A percentile compares a stretch with the other conserved stretches of the same genome.
These are phyloP conservation scores for Trichophyton rubrum DNA, from an alignment of 2,329 filamentous ascomycete species.

Conservation along the genomic window DNA sequence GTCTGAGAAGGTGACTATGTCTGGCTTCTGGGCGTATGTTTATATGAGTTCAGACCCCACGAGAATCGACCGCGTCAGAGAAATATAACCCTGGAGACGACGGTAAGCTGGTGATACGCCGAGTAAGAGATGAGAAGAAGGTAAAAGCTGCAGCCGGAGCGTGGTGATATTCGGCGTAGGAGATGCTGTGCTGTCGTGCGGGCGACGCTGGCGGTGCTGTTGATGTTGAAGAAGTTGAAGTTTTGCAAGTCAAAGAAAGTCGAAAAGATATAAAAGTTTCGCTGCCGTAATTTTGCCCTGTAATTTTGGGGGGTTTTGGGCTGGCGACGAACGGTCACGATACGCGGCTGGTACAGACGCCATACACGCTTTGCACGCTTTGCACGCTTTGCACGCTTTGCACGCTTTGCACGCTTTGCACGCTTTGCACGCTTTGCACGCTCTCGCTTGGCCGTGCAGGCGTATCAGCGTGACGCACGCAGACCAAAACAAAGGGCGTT, in stretches of 20 bases:
- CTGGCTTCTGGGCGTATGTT: not conserved
- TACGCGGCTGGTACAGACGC: conserved; percentile 6
- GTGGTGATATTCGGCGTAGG: conserved; percentile 5
- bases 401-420: conserved; percentile 8
- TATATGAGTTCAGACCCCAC: not conserved
- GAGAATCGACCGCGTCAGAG: conserved; percentile 5
- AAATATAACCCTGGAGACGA: conserved; percentile 5
- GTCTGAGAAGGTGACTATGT: not conserved
- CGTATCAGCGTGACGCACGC: not conserved
- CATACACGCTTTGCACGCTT: conserved; percentile 7
- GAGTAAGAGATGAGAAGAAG: not conserved
- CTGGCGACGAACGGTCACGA: not conserved
- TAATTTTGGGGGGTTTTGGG: not conserved
- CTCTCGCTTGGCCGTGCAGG: not conserved
- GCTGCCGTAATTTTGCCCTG: not conserved
- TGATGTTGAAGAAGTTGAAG: conserved; percentile 5
- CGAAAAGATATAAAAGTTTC: not conserved
- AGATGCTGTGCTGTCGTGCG: not conserved
- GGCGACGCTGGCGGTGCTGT: not conserved
- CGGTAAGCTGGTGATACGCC: not conserved
- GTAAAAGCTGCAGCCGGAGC: conserved; percentile 5
- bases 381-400: conserved; percentile 4
- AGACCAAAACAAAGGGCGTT: conserved; percentile 11
- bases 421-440: conserved; percentile 3
- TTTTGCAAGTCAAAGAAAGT: conserved; percentile 1